phyloP scores from a whole-genome alignment of 768 basidiomycete genomes.

The Russula brevipes region DNA sequence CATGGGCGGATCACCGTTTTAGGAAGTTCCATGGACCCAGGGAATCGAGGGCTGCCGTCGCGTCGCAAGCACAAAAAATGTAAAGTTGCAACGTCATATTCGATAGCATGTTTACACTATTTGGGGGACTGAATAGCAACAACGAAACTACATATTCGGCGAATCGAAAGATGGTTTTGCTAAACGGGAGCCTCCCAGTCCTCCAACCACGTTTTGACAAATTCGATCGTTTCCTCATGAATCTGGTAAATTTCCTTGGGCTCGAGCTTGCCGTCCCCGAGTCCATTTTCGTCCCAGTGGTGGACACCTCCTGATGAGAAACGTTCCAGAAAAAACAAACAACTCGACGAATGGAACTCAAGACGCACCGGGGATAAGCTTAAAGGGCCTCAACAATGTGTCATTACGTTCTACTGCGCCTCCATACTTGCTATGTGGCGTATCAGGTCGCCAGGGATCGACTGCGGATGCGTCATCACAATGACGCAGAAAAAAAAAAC shows the following conservation, averaged over 20 bases:
- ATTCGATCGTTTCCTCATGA: conserved; percentile 72
- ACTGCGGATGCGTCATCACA: conserved; percentile 38
- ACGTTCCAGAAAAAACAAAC: not conserved
- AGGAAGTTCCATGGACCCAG: too few relatives aligned
- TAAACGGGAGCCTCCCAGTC: conserved; percentile 30
- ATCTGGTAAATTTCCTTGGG: conserved; percentile 75
- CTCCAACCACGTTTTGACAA: conserved; percentile 71
- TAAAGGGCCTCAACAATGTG: conserved; percentile 73
- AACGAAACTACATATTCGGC: too few relatives aligned
- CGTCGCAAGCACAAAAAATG: too few relatives aligned
- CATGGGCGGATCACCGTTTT: too few relatives aligned
- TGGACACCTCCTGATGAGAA: conserved; percentile 57
- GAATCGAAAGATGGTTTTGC: too few relatives aligned
- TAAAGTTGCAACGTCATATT: too few relatives aligned
- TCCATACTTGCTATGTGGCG: conserved; percentile 67
- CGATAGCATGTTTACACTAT: too few relatives aligned
- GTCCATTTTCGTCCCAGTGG: conserved; percentile 73
- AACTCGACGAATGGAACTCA: not conserved
- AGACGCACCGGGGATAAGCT: conserved; percentile 73
- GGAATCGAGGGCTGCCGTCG: too few relatives aligned
- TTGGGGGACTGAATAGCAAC: too few relatives aligned
- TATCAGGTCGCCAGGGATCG: conserved; percentile 88
- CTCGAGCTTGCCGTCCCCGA: conserved; percentile 53
- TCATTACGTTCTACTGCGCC: conserved; percentile 58
- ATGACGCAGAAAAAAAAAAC: not conserved